Evolutionary conservation across 768 basidiomycete species (phyloP).

Genomic region (Psilocybe sp.): DNA sequence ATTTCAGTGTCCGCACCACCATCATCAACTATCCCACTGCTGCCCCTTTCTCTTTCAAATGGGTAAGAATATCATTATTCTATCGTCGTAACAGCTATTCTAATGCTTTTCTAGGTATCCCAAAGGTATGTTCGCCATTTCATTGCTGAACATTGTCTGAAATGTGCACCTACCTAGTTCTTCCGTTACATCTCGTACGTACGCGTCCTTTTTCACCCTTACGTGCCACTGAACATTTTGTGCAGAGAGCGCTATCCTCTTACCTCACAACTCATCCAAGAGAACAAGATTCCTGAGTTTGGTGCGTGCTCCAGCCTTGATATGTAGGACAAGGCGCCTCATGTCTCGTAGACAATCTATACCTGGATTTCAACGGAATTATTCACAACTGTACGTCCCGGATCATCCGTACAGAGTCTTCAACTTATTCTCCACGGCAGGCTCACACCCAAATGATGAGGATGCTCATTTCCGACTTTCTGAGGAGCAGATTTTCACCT

Average conservation of each 20-base stretch:
- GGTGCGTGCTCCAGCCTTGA: slow-evolving; percentile 43
- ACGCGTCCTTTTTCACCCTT: neutral
- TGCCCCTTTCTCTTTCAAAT: neutral
- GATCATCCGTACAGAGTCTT: slow-evolving; percentile 1
- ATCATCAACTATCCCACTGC: slow-evolving; percentile 1
- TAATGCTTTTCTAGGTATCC: slow-evolving; percentile 35
- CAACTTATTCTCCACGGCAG: slow-evolving; percentile 19
- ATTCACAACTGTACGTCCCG: slow-evolving; percentile 71
- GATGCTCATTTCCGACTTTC: slow-evolving; percentile 94
- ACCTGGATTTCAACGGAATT: slow-evolving; percentile 93
- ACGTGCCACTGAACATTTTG: neutral
- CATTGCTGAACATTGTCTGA: neutral
- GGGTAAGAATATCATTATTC: neutral
- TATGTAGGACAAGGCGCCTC: neutral
- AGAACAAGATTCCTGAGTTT: slow-evolving; percentile 99
- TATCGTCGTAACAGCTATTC: neutral
- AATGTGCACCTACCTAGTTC: slow-evolving; percentile 53
- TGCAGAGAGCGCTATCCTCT: slow-evolving; percentile 93
- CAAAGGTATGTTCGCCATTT: slow-evolving; percentile 46
- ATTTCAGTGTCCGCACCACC: slow-evolving; percentile 16
- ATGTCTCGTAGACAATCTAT: slow-evolving; percentile 67
- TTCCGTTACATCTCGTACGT: slow-evolving; percentile 94
- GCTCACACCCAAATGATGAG: slow-evolving; percentile 96
- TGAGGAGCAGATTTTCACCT: slow-evolving; percentile 96
- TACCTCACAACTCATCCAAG: slow-evolving; percentile 95